Conservation (phyloP, 2,329 filamentous ascomycete genomes). For the Lasiodiplodia gonubiensis region DNA sequence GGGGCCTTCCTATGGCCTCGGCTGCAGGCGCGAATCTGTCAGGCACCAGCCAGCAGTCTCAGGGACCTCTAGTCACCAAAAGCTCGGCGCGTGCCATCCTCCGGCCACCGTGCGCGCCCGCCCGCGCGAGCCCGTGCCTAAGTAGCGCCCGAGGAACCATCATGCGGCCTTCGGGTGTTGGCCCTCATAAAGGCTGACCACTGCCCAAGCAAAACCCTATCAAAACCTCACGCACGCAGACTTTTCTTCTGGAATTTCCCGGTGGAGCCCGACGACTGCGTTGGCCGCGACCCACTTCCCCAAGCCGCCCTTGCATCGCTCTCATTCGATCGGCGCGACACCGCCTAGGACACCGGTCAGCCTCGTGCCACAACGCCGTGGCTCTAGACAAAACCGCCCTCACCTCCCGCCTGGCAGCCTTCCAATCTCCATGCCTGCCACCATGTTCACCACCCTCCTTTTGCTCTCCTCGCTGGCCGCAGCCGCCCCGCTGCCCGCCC, state of each 20-base stretch:
- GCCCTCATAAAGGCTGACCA: neutral
- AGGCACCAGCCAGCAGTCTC: slow-evolving; percentile 7
- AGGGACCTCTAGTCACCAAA: neutral
- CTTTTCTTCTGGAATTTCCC: slow-evolving; percentile 2
- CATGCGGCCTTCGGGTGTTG: slow-evolving; percentile 12
- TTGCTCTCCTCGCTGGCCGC: slow-evolving; percentile 16
- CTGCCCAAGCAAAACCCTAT: neutral
- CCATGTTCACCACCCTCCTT: slow-evolving; percentile 5
- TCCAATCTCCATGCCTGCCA: slow-evolving; percentile 1
- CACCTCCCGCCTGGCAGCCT: neutral
- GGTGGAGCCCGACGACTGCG: slow-evolving; percentile 5
- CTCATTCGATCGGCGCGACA: neutral
- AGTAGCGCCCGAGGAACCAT: slow-evolving; percentile 17
- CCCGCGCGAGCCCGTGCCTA: slow-evolving; percentile 21
- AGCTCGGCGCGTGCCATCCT: slow-evolving; percentile 21
- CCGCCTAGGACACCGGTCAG: slow-evolving; percentile 19
- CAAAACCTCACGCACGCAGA: neutral
- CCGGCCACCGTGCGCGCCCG: neutral
- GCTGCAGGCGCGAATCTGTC: neutral
- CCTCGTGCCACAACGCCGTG: slow-evolving; percentile 1
- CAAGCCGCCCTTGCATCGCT: slow-evolving; percentile 18
- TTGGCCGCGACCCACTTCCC: neutral
- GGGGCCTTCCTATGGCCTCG: neutral
- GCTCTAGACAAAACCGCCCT: neutral
- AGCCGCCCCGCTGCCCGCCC: slow-evolving; percentile 20